Base-by-base conservation (phyloP, 1,284 basidiomycete species). In the Rhodotorula glutinis region DNA sequence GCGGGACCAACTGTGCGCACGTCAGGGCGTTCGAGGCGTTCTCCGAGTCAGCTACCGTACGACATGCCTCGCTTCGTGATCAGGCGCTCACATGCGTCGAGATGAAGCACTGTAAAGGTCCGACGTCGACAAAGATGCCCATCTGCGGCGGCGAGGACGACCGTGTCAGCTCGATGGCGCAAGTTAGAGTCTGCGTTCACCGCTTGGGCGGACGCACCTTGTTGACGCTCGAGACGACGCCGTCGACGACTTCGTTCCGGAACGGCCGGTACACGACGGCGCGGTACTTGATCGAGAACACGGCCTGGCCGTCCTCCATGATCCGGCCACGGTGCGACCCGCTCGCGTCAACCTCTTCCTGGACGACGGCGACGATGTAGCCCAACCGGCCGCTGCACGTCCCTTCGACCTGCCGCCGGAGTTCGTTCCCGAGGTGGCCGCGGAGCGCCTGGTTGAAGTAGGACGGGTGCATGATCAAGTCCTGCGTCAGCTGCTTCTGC, bases 241-340 rank as follows among this genome's bases (percentile, higher is more conserved):
- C 95, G 79, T 98, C 96, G 46, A 98, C 91, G 9, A 98, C 95
- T 79, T 98, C 95, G 29, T 94, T 94, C 80, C 98, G 97, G 85
- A 98, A 98, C 43, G 93, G 94, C 80, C 94, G 92, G 84, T 94
- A 94, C 44, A 97, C 92, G 73, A 97, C 91, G 16, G 93, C 93
- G 29, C 54, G 53, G 66, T 75, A 76, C 63, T 57, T 52, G 29
- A 76, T 71, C 53, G 63, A 65, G 43, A 76, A 76, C 54, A 76
- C 75, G 27, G 75, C 75, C 38, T 91, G 91, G 63, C 92, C 91
- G 76, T 94, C 90, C 30, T 68, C 66, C 43, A 56, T 60, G 62
- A 68, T 68, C 46, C 66, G 41, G 16, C 66, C 66, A 16, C 66
- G 59, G 60, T 89, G 82, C 74, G 76, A 77, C 10, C 75, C 74